These are phyloP conservation scores for Linderniella brevidens DNA, from an alignment of 257 asterid genomes.

Conservation along the genomic window DNA sequence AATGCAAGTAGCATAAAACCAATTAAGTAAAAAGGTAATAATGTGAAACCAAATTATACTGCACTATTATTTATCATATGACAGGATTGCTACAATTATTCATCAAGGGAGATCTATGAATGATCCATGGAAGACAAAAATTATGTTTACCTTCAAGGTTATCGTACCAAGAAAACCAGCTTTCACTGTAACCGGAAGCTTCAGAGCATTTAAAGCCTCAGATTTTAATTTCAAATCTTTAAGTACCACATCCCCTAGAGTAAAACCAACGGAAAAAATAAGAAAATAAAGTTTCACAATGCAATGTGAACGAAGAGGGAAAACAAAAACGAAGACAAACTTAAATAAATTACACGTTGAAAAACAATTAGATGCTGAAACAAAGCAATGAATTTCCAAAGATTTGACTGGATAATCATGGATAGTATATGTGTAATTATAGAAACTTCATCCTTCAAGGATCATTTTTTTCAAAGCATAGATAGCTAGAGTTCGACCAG, in stretches of 20 bases:
- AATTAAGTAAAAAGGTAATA: too few species aligned
- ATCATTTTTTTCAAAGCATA: too few species aligned
- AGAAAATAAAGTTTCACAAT: conserved; percentile 3
- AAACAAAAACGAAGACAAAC: neutral
- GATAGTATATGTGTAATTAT: too few species aligned
- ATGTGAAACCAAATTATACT: too few species aligned
- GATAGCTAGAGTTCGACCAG: too few species aligned
- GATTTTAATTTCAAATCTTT: conserved; percentile 87
- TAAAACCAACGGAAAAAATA: conserved; percentile 10
- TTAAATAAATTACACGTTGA: too few species aligned
- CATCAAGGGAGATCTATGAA: neutral
- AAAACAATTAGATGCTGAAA: too few species aligned
- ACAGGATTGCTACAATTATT: conserved; percentile 4
- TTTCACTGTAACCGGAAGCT: conserved; percentile 87
- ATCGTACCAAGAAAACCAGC: conserved; percentile 94
- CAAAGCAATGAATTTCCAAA: too few species aligned
- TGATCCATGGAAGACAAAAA: conserved; percentile 5
- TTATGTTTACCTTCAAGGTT: conserved; percentile 63
- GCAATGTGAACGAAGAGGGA: conserved; percentile 1
- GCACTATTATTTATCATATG: conserved; percentile 1
- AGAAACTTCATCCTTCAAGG: too few species aligned
- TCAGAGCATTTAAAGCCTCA: conserved; percentile 84
- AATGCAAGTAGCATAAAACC: too few species aligned
- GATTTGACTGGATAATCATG: too few species aligned
- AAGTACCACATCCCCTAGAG: conserved; percentile 89